A percentile compares a stretch with the other conserved stretches of the same genome.
phyloP scores from a whole-genome alignment of 2,329 filamentous ascomycete genomes.

The Grosmannia huntii region DNA sequence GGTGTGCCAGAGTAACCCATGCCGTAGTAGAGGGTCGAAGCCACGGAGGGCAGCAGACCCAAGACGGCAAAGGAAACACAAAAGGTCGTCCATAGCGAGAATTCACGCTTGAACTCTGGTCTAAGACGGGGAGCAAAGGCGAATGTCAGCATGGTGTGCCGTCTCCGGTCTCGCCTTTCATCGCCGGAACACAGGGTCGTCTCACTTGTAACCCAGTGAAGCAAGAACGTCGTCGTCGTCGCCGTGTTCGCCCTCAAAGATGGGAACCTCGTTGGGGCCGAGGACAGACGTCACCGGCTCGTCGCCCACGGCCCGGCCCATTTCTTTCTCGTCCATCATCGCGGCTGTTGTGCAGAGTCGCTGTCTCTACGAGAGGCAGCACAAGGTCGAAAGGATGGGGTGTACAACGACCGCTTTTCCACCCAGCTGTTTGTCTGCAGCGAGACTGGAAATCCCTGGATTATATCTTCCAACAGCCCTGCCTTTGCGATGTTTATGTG shows the following conservation, averaged over 20 bases:
- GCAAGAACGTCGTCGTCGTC: constrained; percentile 47
- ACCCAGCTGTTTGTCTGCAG: too few species aligned
- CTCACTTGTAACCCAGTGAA: constrained; percentile 38
- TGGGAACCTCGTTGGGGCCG: constrained; percentile 6
- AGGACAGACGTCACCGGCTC: constrained; percentile 12
- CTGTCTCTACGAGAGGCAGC: neutral
- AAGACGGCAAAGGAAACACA: constrained; percentile 63
- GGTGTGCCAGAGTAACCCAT: constrained; percentile 38
- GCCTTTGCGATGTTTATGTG: neutral
- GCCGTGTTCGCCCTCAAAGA: constrained; percentile 6
- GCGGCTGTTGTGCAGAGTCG: neutral
- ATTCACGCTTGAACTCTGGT: constrained; percentile 47
- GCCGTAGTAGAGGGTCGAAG: constrained; percentile 59
- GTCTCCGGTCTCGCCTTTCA: neutral
- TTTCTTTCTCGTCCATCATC: neutral
- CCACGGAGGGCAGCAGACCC: constrained; percentile 58
- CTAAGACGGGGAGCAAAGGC: constrained; percentile 8
- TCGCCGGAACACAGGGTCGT: too few species aligned
- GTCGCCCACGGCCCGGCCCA: constrained; percentile 3
- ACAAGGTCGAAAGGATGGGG: too few species aligned
- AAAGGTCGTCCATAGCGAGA: constrained; percentile 62
- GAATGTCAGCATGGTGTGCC: neutral
- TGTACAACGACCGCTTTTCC: too few species aligned
- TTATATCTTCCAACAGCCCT: too few species aligned
- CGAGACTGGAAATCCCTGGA: too few species aligned